Evolutionary conservation across 1,139 yeast species (phyloP), one percentile per base, ranked within the genome.

Genomic region (Geotrichum australiense): DNA sequence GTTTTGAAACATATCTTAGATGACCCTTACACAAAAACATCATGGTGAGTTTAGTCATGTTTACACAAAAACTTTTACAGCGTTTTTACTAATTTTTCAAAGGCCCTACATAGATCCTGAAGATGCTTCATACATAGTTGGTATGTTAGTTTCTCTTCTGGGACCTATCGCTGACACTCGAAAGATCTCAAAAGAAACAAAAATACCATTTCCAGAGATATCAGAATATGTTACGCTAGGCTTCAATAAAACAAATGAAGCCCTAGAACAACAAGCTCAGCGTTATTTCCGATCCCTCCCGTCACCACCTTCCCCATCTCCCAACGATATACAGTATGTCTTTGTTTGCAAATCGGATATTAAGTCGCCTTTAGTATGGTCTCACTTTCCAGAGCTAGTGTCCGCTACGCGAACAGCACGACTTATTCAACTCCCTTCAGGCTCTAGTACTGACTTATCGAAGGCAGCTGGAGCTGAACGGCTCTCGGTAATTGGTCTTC

Each of bases 301-400:
- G n/a, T n/a, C n/a, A n/a, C n/a, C n/a, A n/a, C n/a, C n/a, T n/a
- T n/a, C n/a, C n/a, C n/a, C n/a, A n/a, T n/a, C n/a, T n/a, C n/a
- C n/a, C n/a, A 26, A 32, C 19, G 37, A 36, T 12, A 25, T 41
- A 3, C 22, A 24, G 23, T 23, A 32, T 20, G 37, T 41, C 8
- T 37, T 41, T 32, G 45, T 41, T 6, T 41, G 45, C 23, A 41
- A 41, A 20, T 28, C 26, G 12, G 45, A 41, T 27, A 41, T 41
- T 37, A 36, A 37, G 19, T 41, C 45, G 8, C 28, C 34, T 14
- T 25, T 41, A 4, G 30, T 41, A 8, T 41, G 35, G 30, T 22
- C 39, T 11, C 45, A 41, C 23, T 37, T 41, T 22, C 45, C 45
- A 12, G 25, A 32, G 7, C 37, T 41, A 2, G 39, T 39, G 15